A percentile compares a stretch with the other conserved stretches of the same genome.
Evolutionary conservation across 2,329 filamentous ascomycete species (phyloP).

Genomic region (Talaromyces sp.): DNA sequence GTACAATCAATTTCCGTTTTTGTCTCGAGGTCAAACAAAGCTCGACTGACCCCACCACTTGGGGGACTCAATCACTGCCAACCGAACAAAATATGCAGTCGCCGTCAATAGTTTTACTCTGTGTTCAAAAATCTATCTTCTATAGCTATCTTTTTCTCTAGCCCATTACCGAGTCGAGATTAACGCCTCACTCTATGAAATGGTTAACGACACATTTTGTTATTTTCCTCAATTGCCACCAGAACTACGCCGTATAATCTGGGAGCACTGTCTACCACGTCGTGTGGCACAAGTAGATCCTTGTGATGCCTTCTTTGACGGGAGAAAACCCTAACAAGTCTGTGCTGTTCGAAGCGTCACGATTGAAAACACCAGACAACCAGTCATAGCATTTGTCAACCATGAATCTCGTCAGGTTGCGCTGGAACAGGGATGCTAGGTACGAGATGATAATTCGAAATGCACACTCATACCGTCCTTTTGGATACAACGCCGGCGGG

Average conservation of each 20-base stretch:
- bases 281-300: conserved; percentile 13
- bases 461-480: not conserved
- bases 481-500: not conserved
- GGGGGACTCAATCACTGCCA: too few relatives aligned
- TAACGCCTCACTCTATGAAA: not conserved
- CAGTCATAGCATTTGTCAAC: conserved; percentile 3
- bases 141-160: too few relatives aligned
- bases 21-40: too few relatives aligned
- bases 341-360: conserved; percentile 1
- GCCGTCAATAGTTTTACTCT: too few relatives aligned
- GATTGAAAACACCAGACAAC: not conserved
- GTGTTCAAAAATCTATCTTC: too few relatives aligned
- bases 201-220: conserved; percentile 7
- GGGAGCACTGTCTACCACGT: conserved; percentile 14
- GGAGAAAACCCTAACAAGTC: not conserved
- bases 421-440: not conserved
- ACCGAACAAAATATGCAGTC: too few relatives aligned
- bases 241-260: conserved; percentile 16
- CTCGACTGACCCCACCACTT: too few relatives aligned
- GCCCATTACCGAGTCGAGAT: too few relatives aligned
- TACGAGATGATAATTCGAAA: not conserved
- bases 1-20: too few relatives aligned
- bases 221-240: conserved; percentile 8
- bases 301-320: not conserved
- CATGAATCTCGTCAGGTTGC: not conserved